Evolutionary conservation across 441 rosid species (phyloP).

Genomic region (Macaranga tanarius): DNA sequence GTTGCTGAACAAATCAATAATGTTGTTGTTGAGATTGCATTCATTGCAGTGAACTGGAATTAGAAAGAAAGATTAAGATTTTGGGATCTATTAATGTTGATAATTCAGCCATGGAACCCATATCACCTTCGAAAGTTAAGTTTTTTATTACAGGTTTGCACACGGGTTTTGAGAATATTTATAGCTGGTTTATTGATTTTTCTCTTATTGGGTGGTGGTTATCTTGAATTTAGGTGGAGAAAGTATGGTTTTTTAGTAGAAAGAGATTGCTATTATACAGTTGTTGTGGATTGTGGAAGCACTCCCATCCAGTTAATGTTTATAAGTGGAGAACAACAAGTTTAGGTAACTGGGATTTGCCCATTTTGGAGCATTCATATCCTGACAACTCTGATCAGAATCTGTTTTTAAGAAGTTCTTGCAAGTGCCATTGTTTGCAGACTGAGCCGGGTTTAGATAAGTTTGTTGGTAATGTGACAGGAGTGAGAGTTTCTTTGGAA

Average conservation of each 20-base stretch:
- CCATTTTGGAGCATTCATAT: conserved; percentile 42
- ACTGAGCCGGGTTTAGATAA: conserved; percentile 64
- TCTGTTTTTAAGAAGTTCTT: conserved; percentile 26
- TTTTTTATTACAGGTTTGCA: conserved; percentile 23
- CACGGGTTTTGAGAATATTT: conserved; percentile 24
- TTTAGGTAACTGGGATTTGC: conserved; percentile 29
- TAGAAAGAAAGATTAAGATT: conserved; percentile 8
- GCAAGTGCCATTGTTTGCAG: conserved; percentile 61
- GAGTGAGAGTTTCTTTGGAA: conserved; percentile 45
- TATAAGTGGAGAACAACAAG: conserved; percentile 42
- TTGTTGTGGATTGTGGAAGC: conserved; percentile 69
- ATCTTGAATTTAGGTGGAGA: conserved; percentile 25
- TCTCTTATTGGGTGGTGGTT: conserved; percentile 28
- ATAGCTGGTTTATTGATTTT: conserved; percentile 22
- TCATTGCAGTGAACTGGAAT: background rate
- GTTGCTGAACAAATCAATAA: background rate
- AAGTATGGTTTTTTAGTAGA: conserved; percentile 16
- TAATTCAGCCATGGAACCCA: conserved; percentile 41
- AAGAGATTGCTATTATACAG: conserved; percentile 32
- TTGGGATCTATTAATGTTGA: conserved; percentile 20
- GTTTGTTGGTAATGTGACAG: conserved; percentile 46
- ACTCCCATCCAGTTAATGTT: conserved; percentile 56
- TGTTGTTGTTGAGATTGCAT: background rate
- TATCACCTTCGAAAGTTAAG: conserved; percentile 53
- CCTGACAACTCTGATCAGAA: conserved; percentile 31